These are phyloP conservation scores for Trypanosoma boissoni DNA, from an alignment of 208 protist genomes.

Conservation along the genomic window DNA sequence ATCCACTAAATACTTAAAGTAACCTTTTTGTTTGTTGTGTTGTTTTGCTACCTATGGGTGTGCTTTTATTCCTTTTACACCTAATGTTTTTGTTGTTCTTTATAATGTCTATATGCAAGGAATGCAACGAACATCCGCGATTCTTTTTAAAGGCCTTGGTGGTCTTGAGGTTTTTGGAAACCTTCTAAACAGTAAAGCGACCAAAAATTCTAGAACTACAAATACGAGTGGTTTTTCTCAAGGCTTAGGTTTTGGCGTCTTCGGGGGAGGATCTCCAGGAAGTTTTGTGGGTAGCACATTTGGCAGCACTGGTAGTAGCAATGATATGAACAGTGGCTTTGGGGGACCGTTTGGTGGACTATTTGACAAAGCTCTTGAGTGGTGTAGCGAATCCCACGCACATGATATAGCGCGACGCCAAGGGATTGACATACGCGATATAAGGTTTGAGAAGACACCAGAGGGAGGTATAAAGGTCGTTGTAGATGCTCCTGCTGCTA, in stretches of 20 bases:
- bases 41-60: too few relatives aligned
- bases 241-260: slow-evolving; percentile 10
- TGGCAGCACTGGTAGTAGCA: not conserved
- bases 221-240: too few relatives aligned
- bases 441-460: slow-evolving; percentile 71
- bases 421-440: slow-evolving; percentile 73
- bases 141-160: too few relatives aligned
- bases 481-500: slow-evolving; percentile 82
- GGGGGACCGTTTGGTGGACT: slow-evolving; percentile 63
- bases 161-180: too few relatives aligned
- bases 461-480: slow-evolving; percentile 73
- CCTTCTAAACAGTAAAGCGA: too few relatives aligned
- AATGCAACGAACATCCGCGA: too few relatives aligned
- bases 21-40: too few relatives aligned
- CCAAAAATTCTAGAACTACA: too few relatives aligned
- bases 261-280: not conserved
- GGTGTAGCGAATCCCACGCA: slow-evolving; percentile 82
- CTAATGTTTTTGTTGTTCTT: too few relatives aligned
- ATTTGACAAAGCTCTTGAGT: slow-evolving; percentile 81
- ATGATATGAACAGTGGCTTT: slow-evolving; percentile 6
- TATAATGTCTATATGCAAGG: too few relatives aligned
- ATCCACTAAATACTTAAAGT: too few relatives aligned
- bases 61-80: too few relatives aligned
- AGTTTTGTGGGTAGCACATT: not conserved
- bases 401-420: slow-evolving; percentile 68